These are phyloP conservation scores for Xanthoconium separans DNA, from an alignment of 1,284 basidiomycete species.

Conservation along the genomic window DNA sequence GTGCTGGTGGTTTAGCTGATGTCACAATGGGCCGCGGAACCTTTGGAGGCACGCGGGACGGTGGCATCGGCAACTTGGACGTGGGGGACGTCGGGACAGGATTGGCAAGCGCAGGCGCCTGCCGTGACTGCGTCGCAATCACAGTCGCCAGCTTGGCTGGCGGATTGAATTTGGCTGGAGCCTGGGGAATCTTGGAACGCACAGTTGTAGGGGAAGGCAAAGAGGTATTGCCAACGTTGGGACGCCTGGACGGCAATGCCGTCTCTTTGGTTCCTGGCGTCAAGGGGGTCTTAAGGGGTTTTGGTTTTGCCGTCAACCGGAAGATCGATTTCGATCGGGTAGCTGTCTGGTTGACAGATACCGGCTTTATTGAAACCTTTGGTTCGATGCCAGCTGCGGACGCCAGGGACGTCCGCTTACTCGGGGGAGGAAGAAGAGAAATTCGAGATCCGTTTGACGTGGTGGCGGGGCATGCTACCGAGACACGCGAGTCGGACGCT, in stretches of 20 bases:
- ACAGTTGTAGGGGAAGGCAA: constrained; percentile 8
- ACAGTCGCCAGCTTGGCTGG: constrained; percentile 31
- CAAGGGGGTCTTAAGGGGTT: constrained; percentile 21
- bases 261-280: not conserved
- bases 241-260: constrained; percentile 11
- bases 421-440: constrained; percentile 25
- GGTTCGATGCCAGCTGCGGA: constrained; percentile 26
- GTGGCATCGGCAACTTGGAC: constrained; percentile 24
- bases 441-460: constrained; percentile 16
- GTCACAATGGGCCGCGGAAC: constrained; percentile 3
- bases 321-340: constrained; percentile 31
- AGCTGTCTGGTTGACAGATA: not conserved
- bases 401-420: constrained; percentile 29
- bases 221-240: constrained; percentile 5
- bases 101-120: not conserved
- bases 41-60: constrained; percentile 17
- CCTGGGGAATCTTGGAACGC: constrained; percentile 27
- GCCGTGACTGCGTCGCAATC: constrained; percentile 28
- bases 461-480: constrained; percentile 7
- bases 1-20: constrained; percentile 3
- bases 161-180: constrained; percentile 28
- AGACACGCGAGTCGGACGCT: constrained; percentile 21
- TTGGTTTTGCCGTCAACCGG: constrained; percentile 27
- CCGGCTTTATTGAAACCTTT: not conserved
- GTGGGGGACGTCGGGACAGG: not conserved